Percentiles rank a stretch among this genome's conserved stretches.
phyloP scores from a whole-genome alignment of 768 basidiomycete species.

The Tylopilus rubrobrunneus region DNA sequence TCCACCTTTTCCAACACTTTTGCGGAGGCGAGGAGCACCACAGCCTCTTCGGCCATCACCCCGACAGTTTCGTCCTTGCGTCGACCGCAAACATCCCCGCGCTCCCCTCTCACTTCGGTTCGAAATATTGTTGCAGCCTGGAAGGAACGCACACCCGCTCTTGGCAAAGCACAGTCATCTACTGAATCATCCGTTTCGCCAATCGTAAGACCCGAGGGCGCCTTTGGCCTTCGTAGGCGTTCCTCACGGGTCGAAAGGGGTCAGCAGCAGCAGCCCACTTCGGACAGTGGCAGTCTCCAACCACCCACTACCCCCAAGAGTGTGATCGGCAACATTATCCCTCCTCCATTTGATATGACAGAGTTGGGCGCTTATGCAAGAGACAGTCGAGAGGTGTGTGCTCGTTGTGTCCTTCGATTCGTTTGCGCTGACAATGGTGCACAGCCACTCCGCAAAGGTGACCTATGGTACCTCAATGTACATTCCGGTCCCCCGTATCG shows the following conservation, averaged over 20 bases:
- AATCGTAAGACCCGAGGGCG: conserved; percentile 25
- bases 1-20: conserved; percentile 38
- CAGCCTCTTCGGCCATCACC: conserved; percentile 25
- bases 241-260: conserved; percentile 23
- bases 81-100: conserved; percentile 61
- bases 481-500: conserved; percentile 74
- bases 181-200: conserved; percentile 40
- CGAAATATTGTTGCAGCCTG: conserved; percentile 76
- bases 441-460: conserved; percentile 84
- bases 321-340: conserved; percentile 32
- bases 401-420: not conserved
- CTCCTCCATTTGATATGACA: conserved; percentile 45
- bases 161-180: conserved; percentile 33
- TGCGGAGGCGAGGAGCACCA: conserved; percentile 33
- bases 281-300: conserved; percentile 9
- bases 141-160: conserved; percentile 67
- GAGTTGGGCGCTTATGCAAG: conserved; percentile 43
- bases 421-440: conserved; percentile 7
- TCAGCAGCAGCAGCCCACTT: conserved; percentile 13
- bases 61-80: conserved; percentile 53
- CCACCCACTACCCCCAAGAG: conserved; percentile 28
- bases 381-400: conserved; percentile 42
- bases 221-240: conserved; percentile 34
- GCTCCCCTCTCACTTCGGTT: conserved; percentile 69
- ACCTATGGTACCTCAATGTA: conserved; percentile 90